Base-by-base conservation (phyloP, 2,329 filamentous ascomycete species). In the Atkinsonella texensis region DNA sequence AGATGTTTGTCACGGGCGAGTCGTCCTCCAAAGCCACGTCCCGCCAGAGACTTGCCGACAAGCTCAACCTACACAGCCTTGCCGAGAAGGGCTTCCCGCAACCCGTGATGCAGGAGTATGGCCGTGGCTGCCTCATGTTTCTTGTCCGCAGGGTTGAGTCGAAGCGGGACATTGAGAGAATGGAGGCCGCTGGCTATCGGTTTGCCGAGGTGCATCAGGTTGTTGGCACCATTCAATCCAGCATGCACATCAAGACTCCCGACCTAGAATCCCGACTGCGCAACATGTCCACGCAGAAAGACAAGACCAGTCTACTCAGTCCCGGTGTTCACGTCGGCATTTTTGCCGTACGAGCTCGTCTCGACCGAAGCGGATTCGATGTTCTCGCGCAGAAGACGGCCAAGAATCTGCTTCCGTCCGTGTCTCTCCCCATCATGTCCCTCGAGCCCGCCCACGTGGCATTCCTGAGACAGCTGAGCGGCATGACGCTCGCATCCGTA, bases 51-150 rank as follows among this genome's bases (percentile, higher is more conserved):
- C 9, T 17, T 4, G 12, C 46, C 8, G 59, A 62, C 38, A 57
- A 54, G 8, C 55, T 57, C 10, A 55, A 52, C 31, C 61, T 55
- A 53, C 65, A 67, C 12, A 67, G 68, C 28, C 54, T 70, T 12
- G 65, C 64, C 1, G 73, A 77, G 56, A 74, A 74, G 55, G 71
- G 67, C 0, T 48, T 66, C 32, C 52, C 55, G 17, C 51, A 57
- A 4, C 38, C 32, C n/a, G 57, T 56, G 20, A 2, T 50, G 44
- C 55, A 61, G 23, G 59, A 66, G 15, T 76, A 81, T 39, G 85
- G 85, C 4, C 82, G 81, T 53, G 89, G 89, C 0, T 87, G 90
- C 50, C 74, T 94, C 45, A 79, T 95, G 64, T 89, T 94, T 59
- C 75, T 94, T 10, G 84, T 89, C 6, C 84, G 83, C 11, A 76